phyloP scores from a whole-genome alignment of 805 yeast genomes.

The Yamadazyma kitorensis region DNA sequence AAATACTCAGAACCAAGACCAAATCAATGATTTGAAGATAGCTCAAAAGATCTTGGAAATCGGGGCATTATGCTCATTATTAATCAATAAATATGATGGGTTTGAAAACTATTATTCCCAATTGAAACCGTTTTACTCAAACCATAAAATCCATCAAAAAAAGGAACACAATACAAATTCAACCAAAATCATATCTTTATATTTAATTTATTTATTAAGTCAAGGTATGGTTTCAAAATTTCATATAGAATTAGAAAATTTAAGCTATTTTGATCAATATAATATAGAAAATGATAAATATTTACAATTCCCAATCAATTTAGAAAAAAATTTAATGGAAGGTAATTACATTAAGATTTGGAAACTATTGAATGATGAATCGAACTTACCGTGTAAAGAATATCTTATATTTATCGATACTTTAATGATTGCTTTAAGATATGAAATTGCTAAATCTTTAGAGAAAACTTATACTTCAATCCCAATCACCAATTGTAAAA shows the following conservation, averaged over 20 bases:
- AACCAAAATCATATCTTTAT: constrained; percentile 70
- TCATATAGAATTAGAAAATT: constrained; percentile 82
- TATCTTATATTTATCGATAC: constrained; percentile 74
- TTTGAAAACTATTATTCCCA: constrained; percentile 73
- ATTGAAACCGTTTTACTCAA: constrained; percentile 72
- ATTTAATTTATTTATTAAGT: constrained; percentile 71
- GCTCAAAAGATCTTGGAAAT: constrained; percentile 83
- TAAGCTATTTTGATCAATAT: constrained; percentile 50
- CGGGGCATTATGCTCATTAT: constrained; percentile 80
- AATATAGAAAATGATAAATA: constrained; percentile 64
- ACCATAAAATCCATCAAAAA: constrained; percentile 38
- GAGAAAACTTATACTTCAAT: constrained; percentile 73
- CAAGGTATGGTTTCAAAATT: constrained; percentile 83
- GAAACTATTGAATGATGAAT: constrained; percentile 61
- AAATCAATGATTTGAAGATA: constrained; percentile 66
- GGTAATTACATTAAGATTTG: constrained; percentile 93
- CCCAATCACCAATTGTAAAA: constrained; percentile 81
- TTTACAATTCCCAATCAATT: constrained; percentile 78
- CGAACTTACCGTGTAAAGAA: constrained; percentile 65
- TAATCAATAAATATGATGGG: constrained; percentile 55
- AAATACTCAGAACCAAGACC: constrained; percentile 34
- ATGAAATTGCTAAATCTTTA: constrained; percentile 80
- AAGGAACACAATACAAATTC: constrained; percentile 32
- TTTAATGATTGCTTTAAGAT: constrained; percentile 74
- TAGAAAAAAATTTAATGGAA: constrained; percentile 94